These are phyloP conservation scores for Bombardia bombarda DNA, from an alignment of 495 filamentous ascomycete genomes.

Conservation along the genomic window DNA sequence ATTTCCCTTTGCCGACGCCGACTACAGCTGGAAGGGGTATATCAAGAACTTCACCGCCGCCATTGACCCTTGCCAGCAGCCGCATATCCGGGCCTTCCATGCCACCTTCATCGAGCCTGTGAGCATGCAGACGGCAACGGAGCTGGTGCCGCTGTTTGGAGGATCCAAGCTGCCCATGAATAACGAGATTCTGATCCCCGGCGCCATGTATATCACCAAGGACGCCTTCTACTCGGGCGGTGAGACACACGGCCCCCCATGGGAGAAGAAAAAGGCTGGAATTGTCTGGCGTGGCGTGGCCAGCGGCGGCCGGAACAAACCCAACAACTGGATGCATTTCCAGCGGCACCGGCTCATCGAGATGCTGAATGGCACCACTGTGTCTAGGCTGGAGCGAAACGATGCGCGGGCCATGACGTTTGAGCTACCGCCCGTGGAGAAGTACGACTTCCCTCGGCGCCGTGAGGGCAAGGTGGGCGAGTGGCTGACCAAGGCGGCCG, in stretches of 20 bases:
- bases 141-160: slow-evolving; percentile 62
- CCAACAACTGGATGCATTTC: slow-evolving; percentile 55
- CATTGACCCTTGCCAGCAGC: slow-evolving; percentile 52
- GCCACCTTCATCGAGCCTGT: slow-evolving; percentile 62
- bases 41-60: slow-evolving; percentile 55
- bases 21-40: slow-evolving; percentile 43
- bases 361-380: slow-evolving; percentile 56
- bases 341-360: slow-evolving; percentile 63
- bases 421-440: slow-evolving; percentile 22
- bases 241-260: slow-evolving; percentile 37
- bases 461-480: slow-evolving; percentile 19
- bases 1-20: slow-evolving; percentile 22
- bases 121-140: slow-evolving; percentile 45
- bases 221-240: slow-evolving; percentile 54
- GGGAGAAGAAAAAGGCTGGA: slow-evolving; percentile 47
- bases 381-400: slow-evolving; percentile 32
- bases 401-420: slow-evolving; percentile 24
- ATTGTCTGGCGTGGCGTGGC: slow-evolving; percentile 66
- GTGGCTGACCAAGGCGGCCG: slow-evolving; percentile 29
- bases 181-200: slow-evolving; percentile 74
- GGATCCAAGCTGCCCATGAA: slow-evolving; percentile 66
- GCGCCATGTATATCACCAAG: slow-evolving; percentile 62
- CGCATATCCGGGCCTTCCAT: slow-evolving; percentile 50
- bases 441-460: slow-evolving; percentile 21
- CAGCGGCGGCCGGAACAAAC: slow-evolving; percentile 54